Conservation (phyloP, 1,284 basidiomycete species). For the Hymenochaete sp. region DNA sequence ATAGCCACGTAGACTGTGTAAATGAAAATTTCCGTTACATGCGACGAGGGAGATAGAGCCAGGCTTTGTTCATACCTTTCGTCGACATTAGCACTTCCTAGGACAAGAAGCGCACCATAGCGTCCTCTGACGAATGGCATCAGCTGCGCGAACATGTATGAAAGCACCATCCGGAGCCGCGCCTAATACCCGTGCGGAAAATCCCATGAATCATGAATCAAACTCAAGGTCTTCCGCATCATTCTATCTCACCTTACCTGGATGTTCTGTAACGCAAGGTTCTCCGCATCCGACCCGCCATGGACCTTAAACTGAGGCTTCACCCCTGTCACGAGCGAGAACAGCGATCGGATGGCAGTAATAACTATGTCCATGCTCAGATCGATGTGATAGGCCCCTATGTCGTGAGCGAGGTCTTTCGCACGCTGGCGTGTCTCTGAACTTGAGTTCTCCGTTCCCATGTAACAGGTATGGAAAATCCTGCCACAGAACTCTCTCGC, state of each 20-base stretch:
- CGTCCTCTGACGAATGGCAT: constrained; percentile 88
- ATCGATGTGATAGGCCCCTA: constrained; percentile 92
- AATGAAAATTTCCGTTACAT: background rate
- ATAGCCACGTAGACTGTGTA: constrained; percentile 80
- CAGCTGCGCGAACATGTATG: constrained; percentile 95
- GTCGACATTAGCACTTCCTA: constrained; percentile 97
- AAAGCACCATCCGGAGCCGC: constrained; percentile 89
- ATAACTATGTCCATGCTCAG: constrained; percentile 95
- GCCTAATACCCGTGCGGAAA: too few species aligned
- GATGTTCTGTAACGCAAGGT: constrained; percentile 96
- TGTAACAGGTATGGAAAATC: constrained; percentile 97
- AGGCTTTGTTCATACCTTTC: constrained; percentile 56
- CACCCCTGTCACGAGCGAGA: constrained; percentile 74
- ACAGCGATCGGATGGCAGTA: constrained; percentile 75
- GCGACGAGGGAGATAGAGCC: constrained; percentile 5
- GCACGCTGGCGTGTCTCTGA: constrained; percentile 81
- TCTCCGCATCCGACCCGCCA: constrained; percentile 84
- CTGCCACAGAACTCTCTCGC: constrained; percentile 79
- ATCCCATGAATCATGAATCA: too few species aligned
- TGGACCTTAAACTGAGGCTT: constrained; percentile 84
- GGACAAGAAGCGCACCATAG: constrained; percentile 80
- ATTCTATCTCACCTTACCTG: too few species aligned
- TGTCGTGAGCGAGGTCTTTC: constrained; percentile 77
- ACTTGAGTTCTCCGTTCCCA: constrained; percentile 97
- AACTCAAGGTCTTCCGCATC: too few species aligned